A percentile compares a stretch with the other conserved stretches of the same genome.
These are phyloP conservation scores for Lecanosticta acicola DNA, from an alignment of 2,329 filamentous ascomycete genomes.

Conservation along the genomic window DNA sequence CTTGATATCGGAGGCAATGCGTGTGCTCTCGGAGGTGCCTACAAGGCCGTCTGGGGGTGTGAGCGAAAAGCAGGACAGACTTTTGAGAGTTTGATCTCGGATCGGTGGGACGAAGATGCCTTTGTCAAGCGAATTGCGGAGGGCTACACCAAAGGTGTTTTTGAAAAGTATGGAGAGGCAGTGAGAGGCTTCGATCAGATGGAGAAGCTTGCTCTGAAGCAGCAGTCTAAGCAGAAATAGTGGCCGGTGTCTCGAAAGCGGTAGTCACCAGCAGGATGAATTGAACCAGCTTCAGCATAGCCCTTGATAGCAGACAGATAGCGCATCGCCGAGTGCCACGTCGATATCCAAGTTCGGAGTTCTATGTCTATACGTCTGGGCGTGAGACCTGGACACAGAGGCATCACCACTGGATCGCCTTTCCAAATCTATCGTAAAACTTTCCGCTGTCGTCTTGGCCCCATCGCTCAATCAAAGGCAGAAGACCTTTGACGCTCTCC, in stretches of 20 bases:
- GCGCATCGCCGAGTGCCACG: no score
- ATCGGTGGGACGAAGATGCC: slow-evolving; percentile 76
- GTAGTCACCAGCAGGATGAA: no score
- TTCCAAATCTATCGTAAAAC: slow-evolving; percentile 43
- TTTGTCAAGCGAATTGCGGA: slow-evolving; percentile 77
- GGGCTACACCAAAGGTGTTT: slow-evolving; percentile 70
- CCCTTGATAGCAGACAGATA: no score
- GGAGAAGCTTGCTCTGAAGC: slow-evolving; percentile 59
- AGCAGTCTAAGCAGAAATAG: neutral
- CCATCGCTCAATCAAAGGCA: slow-evolving; percentile 35
- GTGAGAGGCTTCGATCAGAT: slow-evolving; percentile 70
- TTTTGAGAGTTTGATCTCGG: slow-evolving; percentile 82
- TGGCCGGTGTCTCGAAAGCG: no score
- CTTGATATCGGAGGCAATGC: slow-evolving; percentile 93
- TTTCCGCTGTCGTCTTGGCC: slow-evolving; percentile 33
- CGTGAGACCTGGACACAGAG: no score
- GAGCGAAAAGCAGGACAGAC: slow-evolving; percentile 56
- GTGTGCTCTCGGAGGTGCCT: slow-evolving; percentile 86
- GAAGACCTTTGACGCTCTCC: slow-evolving; percentile 38
- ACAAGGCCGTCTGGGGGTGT: slow-evolving; percentile 91
- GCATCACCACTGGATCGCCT: slow-evolving; percentile 38
- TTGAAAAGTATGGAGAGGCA: slow-evolving; percentile 71
- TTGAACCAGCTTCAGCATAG: no score
- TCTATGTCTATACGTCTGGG: no score
- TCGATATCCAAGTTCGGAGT: no score